phyloP scores from a whole-genome alignment of 768 basidiomycete genomes.

The Podaxis sp. region DNA sequence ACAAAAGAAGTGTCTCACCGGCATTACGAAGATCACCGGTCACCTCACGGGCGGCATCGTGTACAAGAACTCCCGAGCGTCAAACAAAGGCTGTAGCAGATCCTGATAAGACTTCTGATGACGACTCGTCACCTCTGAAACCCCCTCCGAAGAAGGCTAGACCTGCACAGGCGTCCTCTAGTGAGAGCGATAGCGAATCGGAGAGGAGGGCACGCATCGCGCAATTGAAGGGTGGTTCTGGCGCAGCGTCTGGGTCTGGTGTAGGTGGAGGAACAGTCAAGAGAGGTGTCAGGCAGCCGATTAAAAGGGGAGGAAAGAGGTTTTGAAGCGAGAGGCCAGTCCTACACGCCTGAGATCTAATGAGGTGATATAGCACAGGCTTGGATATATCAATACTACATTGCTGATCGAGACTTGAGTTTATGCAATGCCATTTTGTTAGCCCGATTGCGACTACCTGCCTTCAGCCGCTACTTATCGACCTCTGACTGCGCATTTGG shows the following conservation, averaged over 20 bases:
- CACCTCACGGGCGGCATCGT: background rate
- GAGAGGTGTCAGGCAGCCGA: conserved; percentile 66
- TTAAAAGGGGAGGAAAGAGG: conserved; percentile 74
- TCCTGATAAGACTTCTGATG: conserved; percentile 12
- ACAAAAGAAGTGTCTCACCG: background rate
- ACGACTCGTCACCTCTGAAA: conserved; percentile 9
- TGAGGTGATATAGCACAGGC: background rate
- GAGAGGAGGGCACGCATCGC: conserved; percentile 36
- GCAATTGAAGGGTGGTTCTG: conserved; percentile 40
- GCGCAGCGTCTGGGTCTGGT: conserved; percentile 24
- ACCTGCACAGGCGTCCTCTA: conserved; percentile 36
- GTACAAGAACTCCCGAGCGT: conserved; percentile 1
- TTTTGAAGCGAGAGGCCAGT: conserved; percentile 43
- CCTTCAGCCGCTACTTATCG: background rate
- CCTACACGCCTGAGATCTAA: background rate
- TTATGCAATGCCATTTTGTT: too few species aligned
- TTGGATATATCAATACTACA: background rate
- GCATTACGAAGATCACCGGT: background rate
- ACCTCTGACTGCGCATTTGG: conserved; percentile 39
- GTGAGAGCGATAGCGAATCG: conserved; percentile 59
- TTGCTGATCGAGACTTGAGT: background rate
- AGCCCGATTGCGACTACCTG: too few species aligned
- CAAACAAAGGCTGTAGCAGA: background rate
- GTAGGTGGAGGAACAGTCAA: conserved; percentile 30
- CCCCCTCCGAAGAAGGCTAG: conserved; percentile 60